phyloP scores from a whole-genome alignment of 2,329 filamentous ascomycete species.

The Septoria petroselini region DNA sequence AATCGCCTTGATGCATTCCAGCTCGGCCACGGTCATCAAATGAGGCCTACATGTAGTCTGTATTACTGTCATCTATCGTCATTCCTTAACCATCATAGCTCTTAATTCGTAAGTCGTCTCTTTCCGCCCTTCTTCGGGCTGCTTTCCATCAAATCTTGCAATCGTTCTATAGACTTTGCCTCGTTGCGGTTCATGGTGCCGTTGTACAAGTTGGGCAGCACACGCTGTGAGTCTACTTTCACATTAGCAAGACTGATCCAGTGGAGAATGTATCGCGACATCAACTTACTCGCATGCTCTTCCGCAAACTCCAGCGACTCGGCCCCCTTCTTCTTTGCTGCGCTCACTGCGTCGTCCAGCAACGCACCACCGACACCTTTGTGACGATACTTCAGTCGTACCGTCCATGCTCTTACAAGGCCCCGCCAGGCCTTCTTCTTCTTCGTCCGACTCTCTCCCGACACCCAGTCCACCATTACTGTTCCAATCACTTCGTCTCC shows the following conservation, averaged over 20 bases:
- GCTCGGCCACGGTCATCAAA: no score
- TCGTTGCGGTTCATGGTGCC: constrained; percentile 59
- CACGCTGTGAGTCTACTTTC: constrained; percentile 47
- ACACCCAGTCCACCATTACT: constrained; percentile 64
- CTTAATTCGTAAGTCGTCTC: constrained; percentile 15
- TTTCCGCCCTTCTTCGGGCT: constrained; percentile 25
- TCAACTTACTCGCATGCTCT: constrained; percentile 69
- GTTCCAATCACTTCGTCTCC: constrained; percentile 68
- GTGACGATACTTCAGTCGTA: constrained; percentile 64
- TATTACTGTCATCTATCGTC: constrained; percentile 8
- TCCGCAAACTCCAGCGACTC: constrained; percentile 69
- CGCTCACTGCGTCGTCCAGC: constrained; percentile 67
- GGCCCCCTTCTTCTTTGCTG: constrained; percentile 67
- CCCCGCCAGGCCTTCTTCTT: constrained; percentile 60
- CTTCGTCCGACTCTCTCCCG: constrained; percentile 42
- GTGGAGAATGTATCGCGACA: neutral
- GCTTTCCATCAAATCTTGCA: constrained; percentile 38
- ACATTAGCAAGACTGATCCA: constrained; percentile 4
- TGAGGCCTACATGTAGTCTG: neutral
- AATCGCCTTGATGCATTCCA: no score
- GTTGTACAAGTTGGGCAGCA: constrained; percentile 64
- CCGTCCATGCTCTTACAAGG: constrained; percentile 80
- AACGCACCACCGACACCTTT: constrained; percentile 70
- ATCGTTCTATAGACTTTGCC: constrained; percentile 48
- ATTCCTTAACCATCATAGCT: constrained; percentile 11